Evolutionary conservation across 148 eudicot genomes (phyloP), one percentile per base, ranked within the genome.

Genomic region (Fagopyrum esculentum): DNA sequence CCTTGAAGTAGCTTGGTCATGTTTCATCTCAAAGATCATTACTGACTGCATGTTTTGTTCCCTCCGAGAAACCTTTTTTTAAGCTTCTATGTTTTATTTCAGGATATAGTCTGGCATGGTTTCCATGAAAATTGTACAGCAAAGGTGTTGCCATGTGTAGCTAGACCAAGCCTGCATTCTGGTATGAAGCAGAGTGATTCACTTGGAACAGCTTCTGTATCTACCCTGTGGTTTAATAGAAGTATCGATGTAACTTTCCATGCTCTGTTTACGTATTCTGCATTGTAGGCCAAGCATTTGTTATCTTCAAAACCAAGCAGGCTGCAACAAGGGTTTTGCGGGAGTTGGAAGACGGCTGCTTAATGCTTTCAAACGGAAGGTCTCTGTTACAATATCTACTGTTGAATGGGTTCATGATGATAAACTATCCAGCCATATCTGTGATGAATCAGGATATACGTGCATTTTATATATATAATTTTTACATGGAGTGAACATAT

Each of bases 21-120:
- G 9, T 26, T 72, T 50, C 29, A 13, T 46, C 15, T n/a, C 35
- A 72, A 51, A 47, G 10, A 72, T 49, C 13, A 44, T 10, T 26
- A 26, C 45, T 8, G 3, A 3, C 71, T 35, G 47, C 4, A 61
- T 26, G 26, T 35, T 35, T 35, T 66, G 15, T 2, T 15, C n/a
- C 10, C 71, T 13, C 8, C 16, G 30, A 40, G 46, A 66, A 66
- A 66, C 19, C 19, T 66, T 63, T 13, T 66, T 13, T 5, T 35
- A 68, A 30, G 48, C 26, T 76, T 72, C 12, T 55, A n/a, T 84
- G 29, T 64, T 69, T 6, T 64, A 29, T 79, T 73, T 10, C 90
- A 90, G 96, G 86, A 87, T 80, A 87, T 93, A 57, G 78, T 93
- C 76, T 89, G 83, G 85, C 80, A 77, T 79, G 87, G 84, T 47